Evolutionary conservation across 1,284 basidiomycete species (phyloP), one percentile per base, ranked within the genome.

Genomic region (Moesziomyces sp.): DNA sequence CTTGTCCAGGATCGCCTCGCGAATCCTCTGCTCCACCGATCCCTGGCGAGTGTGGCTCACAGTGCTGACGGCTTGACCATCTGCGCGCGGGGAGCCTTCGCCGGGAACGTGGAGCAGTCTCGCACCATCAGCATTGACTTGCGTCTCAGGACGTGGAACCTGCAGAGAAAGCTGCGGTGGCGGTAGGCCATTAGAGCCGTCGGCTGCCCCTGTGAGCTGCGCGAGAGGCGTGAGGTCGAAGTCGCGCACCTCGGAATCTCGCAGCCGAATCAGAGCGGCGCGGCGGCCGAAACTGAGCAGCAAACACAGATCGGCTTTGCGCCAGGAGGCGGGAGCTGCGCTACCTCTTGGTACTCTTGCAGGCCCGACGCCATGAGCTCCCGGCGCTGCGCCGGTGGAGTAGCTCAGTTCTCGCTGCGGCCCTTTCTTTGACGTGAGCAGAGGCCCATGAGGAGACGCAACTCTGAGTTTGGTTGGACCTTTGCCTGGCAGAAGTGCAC

Each of bases 231-330:
- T 59, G 46, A 79, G 56, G 23, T 79, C 73, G 53, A 79, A 57
- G 51, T 79, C 77, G 30, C 74, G 69, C 13, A 79, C 77, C 46
- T 75, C 54, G 43, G 68, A 69, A 38, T 79, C 77, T 21, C 71
- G 62, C 3, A 77, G 54, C 10, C 77, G 67, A 11, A 79, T 74
- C 16, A 79, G 52, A 19, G 75, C 77, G 14, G 77, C 68, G 3
- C 70, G 46, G 19, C 73, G 59, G 8, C 77, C 77, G 35, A 79
- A 77, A 52, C 71, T 76, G 26, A 79, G 76, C 24, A 79, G 38
- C 28, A 79, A n/a, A 42, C 65, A 75, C 14, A 79, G 64, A 28
- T 77, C 75, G 18, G 77, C 75, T 19, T 68, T 61, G 38, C 55
- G 62, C 76, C 76, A 77, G 8, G 68, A 66, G 6, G 66, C 42